Base-by-base conservation (phyloP, 2,329 filamentous ascomycete species). In the Ophiostoma triangulosporum region DNA sequence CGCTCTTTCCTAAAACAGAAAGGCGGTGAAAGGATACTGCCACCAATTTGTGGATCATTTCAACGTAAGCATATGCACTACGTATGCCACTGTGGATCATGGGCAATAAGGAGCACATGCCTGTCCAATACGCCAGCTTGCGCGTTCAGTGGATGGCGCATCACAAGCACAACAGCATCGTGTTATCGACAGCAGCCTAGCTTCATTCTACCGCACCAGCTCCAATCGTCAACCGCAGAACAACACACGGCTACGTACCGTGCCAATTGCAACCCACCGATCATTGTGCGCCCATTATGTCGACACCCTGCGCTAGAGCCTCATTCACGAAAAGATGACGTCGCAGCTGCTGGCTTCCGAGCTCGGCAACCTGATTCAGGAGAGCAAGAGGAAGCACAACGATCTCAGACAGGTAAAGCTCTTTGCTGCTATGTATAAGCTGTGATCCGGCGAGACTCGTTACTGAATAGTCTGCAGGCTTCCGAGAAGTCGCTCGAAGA, bases 401-500 rank as follows among this genome's bases (percentile, higher is more conserved):
- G 93, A 97, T 63, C 75, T 98, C 52, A 82, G 86, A 72, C 86
- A 86, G 76, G 86, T 84, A 24, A 9, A n/a, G n/a, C n/a, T n/a
- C n/a, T n/a, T n/a, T n/a, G n/a, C n/a, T n/a, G n/a, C n/a, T n/a
- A n/a, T n/a, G n/a, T n/a, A n/a, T n/a, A n/a, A n/a, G n/a, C n/a
- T n/a, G n/a, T n/a, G n/a, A n/a, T n/a, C n/a, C n/a, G n/a, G n/a
- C n/a, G n/a, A n/a, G n/a, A n/a, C n/a, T n/a, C n/a, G n/a, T n/a
- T n/a, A n/a, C n/a, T n/a, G n/a, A n/a, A n/a, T n/a, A n/a, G n/a
- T n/a, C n/a, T n/a, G n/a, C 17, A 91, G 86, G 88, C 93, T 50
- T 89, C 93, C 27, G 93, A 98, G 65, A 94, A 90, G 69, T 94
- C 93, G 14, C 74, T 97, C 22, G 86, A 89, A 60, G 93, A 97